These are phyloP conservation scores for Salix brachista DNA, from an alignment of 345 rosid genomes.

Conservation along the genomic window DNA sequence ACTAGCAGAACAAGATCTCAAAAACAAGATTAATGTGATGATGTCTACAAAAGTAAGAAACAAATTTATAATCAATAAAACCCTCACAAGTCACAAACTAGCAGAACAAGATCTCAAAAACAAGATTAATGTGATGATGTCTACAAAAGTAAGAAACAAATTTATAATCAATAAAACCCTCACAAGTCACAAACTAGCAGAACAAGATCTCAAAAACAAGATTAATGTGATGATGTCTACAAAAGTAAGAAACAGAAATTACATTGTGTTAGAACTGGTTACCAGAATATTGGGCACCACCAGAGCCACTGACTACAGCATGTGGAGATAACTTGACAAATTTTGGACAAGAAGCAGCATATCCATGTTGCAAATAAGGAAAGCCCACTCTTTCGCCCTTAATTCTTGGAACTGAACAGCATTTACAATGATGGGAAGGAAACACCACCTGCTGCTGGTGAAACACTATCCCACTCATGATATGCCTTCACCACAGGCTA, in stretches of 20 bases:
- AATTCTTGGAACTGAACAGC: not conserved
- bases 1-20: not conserved
- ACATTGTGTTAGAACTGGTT: not conserved
- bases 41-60: not conserved
- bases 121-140: not conserved
- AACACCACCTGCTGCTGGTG: not conserved
- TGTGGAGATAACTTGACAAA: conserved; percentile 1
- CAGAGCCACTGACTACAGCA: conserved; percentile 4
- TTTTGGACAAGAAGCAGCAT: not conserved
- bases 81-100: not conserved
- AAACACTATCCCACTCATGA: not conserved
- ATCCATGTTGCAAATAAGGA: not conserved
- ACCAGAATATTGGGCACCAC: conserved; percentile 11
- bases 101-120: not conserved
- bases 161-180: not conserved
- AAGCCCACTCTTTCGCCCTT: not conserved
- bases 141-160: not conserved
- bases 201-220: not conserved
- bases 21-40: not conserved
- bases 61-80: not conserved
- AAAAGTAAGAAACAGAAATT: not conserved
- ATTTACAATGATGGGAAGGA: not conserved
- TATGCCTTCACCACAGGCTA: too few species aligned
- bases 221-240: too few species aligned
- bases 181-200: not conserved